Percentiles rank a stretch among this genome's conserved stretches.
Conservation (phyloP, 1,284 basidiomycete species). For the Mrakiaceae sp. region DNA sequence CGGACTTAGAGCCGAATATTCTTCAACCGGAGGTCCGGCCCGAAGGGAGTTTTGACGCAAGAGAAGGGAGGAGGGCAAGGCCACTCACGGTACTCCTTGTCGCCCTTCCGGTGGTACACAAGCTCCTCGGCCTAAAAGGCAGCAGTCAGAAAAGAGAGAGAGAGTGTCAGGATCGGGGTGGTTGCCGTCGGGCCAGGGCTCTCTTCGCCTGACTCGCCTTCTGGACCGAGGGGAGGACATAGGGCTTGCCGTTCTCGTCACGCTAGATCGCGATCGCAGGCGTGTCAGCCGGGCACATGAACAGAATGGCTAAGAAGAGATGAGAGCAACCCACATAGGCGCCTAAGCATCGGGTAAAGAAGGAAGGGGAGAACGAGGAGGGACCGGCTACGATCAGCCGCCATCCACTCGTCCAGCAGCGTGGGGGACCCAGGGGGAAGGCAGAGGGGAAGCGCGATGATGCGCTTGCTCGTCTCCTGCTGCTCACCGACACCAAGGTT, state of each 20-base stretch:
- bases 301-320: background rate
- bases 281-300: background rate
- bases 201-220: constrained; percentile 43
- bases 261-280: constrained; percentile 49
- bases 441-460: background rate
- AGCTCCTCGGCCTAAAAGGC: constrained; percentile 61
- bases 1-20: no score
- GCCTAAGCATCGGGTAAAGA: constrained; percentile 17
- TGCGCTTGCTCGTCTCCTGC: no score
- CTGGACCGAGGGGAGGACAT: constrained; percentile 79
- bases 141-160: background rate
- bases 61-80: no score
- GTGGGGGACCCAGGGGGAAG: background rate
- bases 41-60: no score
- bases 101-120: constrained; percentile 54
- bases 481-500: constrained; percentile 82
- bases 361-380: background rate
- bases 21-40: no score
- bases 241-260: constrained; percentile 90
- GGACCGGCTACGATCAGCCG: background rate
- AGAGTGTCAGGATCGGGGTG: constrained; percentile 6
- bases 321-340: constrained; percentile 27
- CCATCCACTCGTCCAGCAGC: background rate
- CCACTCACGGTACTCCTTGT: constrained; percentile 75
- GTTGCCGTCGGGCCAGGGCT: no score